These are phyloP conservation scores for Rosa persica DNA, from an alignment of 306 rosid genomes.

Conservation along the genomic window DNA sequence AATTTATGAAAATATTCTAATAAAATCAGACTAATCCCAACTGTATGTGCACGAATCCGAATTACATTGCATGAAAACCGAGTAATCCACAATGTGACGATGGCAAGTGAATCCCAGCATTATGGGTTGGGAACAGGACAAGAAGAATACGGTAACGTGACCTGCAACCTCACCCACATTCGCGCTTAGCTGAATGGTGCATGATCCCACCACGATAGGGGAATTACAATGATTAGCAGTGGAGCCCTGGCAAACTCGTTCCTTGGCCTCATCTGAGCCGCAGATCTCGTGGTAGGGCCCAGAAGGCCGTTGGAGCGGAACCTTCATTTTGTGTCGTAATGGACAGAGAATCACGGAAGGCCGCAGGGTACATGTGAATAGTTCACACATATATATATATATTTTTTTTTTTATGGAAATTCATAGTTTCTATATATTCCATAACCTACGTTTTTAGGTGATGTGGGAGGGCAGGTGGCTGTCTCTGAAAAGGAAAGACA, in stretches of 20 bases:
- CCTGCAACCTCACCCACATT: constrained; percentile 6
- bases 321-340: neutral
- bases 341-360: constrained; percentile 8
- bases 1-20: too few relatives aligned
- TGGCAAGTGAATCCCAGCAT: neutral
- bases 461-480: too few relatives aligned
- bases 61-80: too few relatives aligned
- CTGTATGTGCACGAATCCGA: too few relatives aligned
- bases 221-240: constrained; percentile 12
- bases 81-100: neutral
- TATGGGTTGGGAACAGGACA: neutral
- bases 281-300: constrained; percentile 16
- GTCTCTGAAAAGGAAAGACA: neutral
- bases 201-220: constrained; percentile 11
- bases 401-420: too few relatives aligned
- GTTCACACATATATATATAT: too few relatives aligned
- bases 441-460: too few relatives aligned
- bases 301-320: neutral
- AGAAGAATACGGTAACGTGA: neutral
- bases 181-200: neutral
- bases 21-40: too few relatives aligned
- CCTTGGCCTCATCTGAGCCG: constrained; percentile 22
- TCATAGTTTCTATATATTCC: too few relatives aligned
- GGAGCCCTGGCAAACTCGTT: neutral
- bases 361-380: neutral